Evolutionary conservation across 2,329 filamentous ascomycete genomes (phyloP), one percentile per base, ranked within the genome.

Genomic region (Plenodomus lindquistii): DNA sequence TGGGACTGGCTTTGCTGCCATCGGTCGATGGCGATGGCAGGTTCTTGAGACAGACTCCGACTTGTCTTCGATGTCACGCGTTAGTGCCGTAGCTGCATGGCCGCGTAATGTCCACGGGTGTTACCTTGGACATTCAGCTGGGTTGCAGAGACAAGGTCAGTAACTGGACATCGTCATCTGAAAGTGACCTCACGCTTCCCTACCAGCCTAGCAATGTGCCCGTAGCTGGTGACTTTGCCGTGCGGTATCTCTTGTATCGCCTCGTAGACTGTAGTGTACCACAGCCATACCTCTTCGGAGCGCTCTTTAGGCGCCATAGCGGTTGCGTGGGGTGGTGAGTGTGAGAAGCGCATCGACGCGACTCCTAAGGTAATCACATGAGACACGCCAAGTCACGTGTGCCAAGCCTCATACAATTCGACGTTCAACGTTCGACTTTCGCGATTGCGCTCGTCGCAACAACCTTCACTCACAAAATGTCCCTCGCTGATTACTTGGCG

Each of bases 21-120:
- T 77, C 73, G 40, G 72, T 49, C 60, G 70, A 73, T 38, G 63
- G 57, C 42, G 78, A 46, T 68, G 91, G 83, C 11, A 97, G 84
- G 68, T 96, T 87, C 71, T 96, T 97, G 20, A 97, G 82, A 71
- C 89, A 95, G 39, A 94, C 80, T 44, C 93, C 93, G 6, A 97
- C 92, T 74, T 97, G 93, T 48, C 92, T 76, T 59, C 54, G 55
- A 61, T 57, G 59, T 63, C 66, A 69, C 58, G 40, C 37, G 57
- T 66, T 59, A 66, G 18, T 90, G 6, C 38, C 42, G 31, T 44
- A 48, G 48, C 40, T 40, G 44, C 50, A 34, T 38, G 45, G 40
- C 46, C 52, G 49, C 44, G 48, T 36, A 34, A 50, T 45, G 55
- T n/a, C n/a, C n/a, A n/a, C n/a, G n/a, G n/a, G n/a, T 60, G 48